Conservation (phyloP, 345 rosid genomes). For the Pelargonium nanum region DNA sequence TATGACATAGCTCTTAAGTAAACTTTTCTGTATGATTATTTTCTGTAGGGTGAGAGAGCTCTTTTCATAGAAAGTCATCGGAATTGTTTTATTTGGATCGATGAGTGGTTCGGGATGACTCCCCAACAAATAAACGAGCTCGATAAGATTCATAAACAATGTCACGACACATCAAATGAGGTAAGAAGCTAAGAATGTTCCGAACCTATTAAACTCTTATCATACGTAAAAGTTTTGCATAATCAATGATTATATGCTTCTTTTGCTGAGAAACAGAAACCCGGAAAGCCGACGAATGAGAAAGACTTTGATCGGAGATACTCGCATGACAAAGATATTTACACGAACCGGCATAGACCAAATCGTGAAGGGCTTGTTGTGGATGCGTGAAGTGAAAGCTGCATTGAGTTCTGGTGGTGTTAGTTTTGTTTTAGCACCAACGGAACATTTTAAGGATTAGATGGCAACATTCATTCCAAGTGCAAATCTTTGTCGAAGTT, state of each 20-base stretch:
- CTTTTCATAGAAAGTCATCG: constrained; percentile 50
- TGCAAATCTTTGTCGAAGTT: too few relatives aligned
- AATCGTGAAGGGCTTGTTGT: constrained; percentile 12
- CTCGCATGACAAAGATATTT: too few relatives aligned
- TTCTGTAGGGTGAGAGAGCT: constrained; percentile 48
- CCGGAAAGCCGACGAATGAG: constrained; percentile 8
- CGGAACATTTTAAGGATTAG: too few relatives aligned
- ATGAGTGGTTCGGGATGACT: constrained; percentile 61
- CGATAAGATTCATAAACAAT: constrained; percentile 39
- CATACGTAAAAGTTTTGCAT: not conserved
- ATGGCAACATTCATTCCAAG: too few relatives aligned
- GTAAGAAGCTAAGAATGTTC: constrained; percentile 18
- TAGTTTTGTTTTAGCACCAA: too few relatives aligned
- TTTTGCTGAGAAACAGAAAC: not conserved
- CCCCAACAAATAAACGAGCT: constrained; percentile 36
- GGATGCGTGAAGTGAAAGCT: constrained; percentile 12
- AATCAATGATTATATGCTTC: not conserved
- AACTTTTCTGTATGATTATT: too few relatives aligned
- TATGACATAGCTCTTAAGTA: too few relatives aligned
- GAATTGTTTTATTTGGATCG: constrained; percentile 62
- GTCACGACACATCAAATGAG: constrained; percentile 23
- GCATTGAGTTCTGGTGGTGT: too few relatives aligned
- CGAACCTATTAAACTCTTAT: too few relatives aligned
- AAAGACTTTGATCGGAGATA: constrained; percentile 17
- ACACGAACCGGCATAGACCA: too few relatives aligned